Conservation (phyloP, 2,329 filamentous ascomycete genomes). For the Lachnellula hyalina region DNA sequence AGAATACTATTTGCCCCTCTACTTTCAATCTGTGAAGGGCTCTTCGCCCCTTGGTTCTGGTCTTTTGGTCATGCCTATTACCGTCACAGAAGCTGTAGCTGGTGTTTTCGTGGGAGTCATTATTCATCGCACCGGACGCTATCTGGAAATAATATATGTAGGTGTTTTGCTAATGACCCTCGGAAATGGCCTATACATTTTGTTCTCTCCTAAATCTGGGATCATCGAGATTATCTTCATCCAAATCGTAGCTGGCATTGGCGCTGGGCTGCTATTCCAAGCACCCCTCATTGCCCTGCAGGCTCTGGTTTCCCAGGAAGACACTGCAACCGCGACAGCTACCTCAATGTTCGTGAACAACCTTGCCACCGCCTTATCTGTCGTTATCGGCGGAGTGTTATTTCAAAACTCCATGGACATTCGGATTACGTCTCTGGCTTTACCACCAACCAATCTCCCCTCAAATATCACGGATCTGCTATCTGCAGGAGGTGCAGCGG, state of each 20-base stretch:
- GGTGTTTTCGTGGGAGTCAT: slow-evolving; percentile 47
- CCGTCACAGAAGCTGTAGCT: slow-evolving; percentile 45
- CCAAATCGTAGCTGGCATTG: slow-evolving; percentile 46
- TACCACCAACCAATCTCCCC: slow-evolving; percentile 1
- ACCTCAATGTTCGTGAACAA: slow-evolving; percentile 44
- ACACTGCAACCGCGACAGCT: slow-evolving; percentile 44
- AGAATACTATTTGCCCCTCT: slow-evolving; percentile 44
- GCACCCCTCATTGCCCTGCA: slow-evolving; percentile 52
- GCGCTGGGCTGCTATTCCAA: slow-evolving; percentile 48
- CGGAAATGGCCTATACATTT: slow-evolving; percentile 43
- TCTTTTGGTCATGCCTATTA: slow-evolving; percentile 66
- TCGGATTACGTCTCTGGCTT: slow-evolving; percentile 2
- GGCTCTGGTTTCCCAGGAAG: slow-evolving; percentile 36
- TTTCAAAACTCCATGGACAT: slow-evolving; percentile 31
- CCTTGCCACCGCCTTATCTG: slow-evolving; percentile 37
- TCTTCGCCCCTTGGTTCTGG: slow-evolving; percentile 66
- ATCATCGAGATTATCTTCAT: slow-evolving; percentile 41
- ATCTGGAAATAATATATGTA: slow-evolving; percentile 40
- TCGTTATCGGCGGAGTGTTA: slow-evolving; percentile 42
- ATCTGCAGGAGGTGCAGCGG: slow-evolving; percentile 8
- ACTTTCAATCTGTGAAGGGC: slow-evolving; percentile 75
- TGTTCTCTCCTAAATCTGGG: slow-evolving; percentile 33
- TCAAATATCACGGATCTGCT: slow-evolving; percentile 5
- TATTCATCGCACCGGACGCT: slow-evolving; percentile 45
- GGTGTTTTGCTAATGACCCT: slow-evolving; percentile 39